Evolutionary conservation across 108 stramenopile species (phyloP).

Genomic region (Aurantiochytrium sp.): DNA sequence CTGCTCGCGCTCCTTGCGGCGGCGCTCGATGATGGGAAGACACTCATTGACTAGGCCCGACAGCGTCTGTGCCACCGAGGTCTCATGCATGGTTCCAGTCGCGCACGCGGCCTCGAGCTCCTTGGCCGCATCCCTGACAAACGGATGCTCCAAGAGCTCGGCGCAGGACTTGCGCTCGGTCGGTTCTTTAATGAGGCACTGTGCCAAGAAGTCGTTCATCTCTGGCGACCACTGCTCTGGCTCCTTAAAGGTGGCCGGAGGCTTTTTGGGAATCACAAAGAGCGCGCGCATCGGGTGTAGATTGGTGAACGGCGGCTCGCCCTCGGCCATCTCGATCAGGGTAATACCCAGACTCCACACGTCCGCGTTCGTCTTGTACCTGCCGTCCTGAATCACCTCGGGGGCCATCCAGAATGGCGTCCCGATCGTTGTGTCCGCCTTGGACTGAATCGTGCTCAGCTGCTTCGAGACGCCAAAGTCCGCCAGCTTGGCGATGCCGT

Average conservation of each 20-base stretch:
- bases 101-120: constrained; percentile 23
- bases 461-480: constrained; percentile 59
- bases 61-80: background rate
- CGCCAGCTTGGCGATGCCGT: constrained; percentile 59
- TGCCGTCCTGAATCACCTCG: constrained; percentile 61
- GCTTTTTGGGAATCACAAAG: constrained; percentile 60
- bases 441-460: constrained; percentile 81
- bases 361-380: constrained; percentile 62
- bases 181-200: constrained; percentile 49
- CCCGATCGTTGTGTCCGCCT: constrained; percentile 92
- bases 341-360: constrained; percentile 97
- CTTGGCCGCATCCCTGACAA: constrained; percentile 34
- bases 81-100: background rate
- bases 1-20: constrained; percentile 14
- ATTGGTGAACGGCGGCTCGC: constrained; percentile 89
- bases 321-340: constrained; percentile 94
- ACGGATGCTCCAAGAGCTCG: constrained; percentile 41
- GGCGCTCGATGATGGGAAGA: constrained; percentile 23
- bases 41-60: background rate
- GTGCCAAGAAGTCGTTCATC: constrained; percentile 46
- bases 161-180: background rate
- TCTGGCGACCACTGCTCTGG: constrained; percentile 53
- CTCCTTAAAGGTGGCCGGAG: constrained; percentile 55
- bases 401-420: constrained; percentile 99
- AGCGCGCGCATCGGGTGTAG: constrained; percentile 77